Evolutionary conservation across 2,329 filamentous ascomycete genomes (phyloP), one percentile per base, ranked within the genome.

Genomic region (Peltaster fructicola): DNA sequence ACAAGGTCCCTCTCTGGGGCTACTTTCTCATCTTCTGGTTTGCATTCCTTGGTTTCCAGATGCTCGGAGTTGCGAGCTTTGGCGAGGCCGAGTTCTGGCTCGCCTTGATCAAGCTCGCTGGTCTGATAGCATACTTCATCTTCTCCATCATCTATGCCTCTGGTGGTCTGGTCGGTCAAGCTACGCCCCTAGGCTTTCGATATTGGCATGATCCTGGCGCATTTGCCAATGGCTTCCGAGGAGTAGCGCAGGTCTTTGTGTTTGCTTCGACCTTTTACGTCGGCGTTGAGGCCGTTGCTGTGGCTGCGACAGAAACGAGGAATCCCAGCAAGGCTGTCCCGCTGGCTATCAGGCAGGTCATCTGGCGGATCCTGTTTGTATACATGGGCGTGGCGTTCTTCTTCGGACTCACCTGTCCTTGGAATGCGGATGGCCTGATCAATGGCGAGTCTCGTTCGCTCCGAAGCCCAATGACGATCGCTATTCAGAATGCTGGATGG

Each of bases 381-480:
- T 70, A 75, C 24, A 71, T 79, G 59, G 73, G 73, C 17, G 65
- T 64, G 6, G 74, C 73, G 15, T 67, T 81, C 43, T 79, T 80
- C 53, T 78, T 76, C 30, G 73, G 76, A 6, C 58, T 85, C 3
- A 74, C 74, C 0, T 77, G 75, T 36, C 74, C 75, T 1, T 68
- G 72, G 32, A 68, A 81, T 35, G 68, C 72, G 1, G 51, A 61
- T 3, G 65, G 63, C 1, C 60, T 84, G 1, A 57, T 76, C 19
- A 68, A 66, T 14, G 67, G 65, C 4, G 48, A 47, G 3, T 69
- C 65, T 27, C 65, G 71, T 29, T 72, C 73, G 0, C 57, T 80
- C 14, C 65, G 73, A 48, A 76, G 69, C 11, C 73, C 74, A 1
- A 75, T 80, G 63, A 80, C 73, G 0, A 65, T 80, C 31, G 73